Percentiles rank a stretch among this genome's conserved stretches.
Conservation (phyloP, 2,329 filamentous ascomycete genomes). For the Atkinsonella hypoxylon region DNA sequence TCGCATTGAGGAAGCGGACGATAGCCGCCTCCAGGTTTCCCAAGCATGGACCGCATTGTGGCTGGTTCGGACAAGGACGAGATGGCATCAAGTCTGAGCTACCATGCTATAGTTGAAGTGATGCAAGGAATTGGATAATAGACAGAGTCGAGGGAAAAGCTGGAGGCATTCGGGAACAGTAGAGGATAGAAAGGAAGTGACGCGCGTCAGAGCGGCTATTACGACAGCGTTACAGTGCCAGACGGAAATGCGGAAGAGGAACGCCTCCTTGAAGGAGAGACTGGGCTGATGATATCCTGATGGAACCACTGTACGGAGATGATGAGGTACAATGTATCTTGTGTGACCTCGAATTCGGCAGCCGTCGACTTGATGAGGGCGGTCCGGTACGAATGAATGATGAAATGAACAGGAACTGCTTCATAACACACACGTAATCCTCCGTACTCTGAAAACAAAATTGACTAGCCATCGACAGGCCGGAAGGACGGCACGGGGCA, state of each 20-base stretch:
- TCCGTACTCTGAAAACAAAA: neutral
- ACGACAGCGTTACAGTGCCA: no score
- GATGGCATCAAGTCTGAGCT: no score
- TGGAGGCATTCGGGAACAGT: neutral
- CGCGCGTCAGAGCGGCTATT: no score
- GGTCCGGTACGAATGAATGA: neutral
- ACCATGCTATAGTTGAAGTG: no score
- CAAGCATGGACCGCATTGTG: constrained; percentile 1
- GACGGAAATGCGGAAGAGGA: no score
- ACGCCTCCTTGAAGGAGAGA: neutral
- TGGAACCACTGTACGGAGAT: no score
- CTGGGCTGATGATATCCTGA: neutral
- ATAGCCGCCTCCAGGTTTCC: neutral
- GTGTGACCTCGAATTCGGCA: no score
- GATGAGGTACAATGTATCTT: no score
- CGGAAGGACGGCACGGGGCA: neutral
- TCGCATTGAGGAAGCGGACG: constrained; percentile 1
- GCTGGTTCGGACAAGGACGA: neutral
- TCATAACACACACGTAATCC: no score
- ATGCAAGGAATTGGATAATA: neutral
- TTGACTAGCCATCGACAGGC: neutral
- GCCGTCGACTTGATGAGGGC: neutral
- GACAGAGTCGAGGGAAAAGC: neutral
- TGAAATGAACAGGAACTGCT: no score
- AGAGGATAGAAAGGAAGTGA: neutral